These are phyloP conservation scores for Proteromonas lacertae DNA, from an alignment of 352 stramenopile genomes.

Conservation along the genomic window DNA sequence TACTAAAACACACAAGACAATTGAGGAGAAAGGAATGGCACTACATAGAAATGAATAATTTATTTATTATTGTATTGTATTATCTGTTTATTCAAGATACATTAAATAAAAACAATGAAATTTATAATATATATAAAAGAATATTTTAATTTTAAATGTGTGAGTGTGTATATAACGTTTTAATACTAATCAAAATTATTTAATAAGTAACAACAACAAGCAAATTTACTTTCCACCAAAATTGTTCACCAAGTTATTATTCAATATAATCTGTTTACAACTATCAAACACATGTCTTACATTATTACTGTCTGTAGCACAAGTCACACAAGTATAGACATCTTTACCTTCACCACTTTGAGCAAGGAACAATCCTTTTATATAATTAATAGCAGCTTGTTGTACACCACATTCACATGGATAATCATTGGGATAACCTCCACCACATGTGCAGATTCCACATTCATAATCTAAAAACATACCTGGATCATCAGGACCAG, in stretches of 20 bases:
- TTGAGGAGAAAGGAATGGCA: too few relatives aligned
- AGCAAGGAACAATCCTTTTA: constrained; percentile 42
- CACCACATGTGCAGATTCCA: too few relatives aligned
- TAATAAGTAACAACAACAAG: not conserved
- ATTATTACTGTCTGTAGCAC: constrained; percentile 78
- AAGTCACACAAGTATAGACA: constrained; percentile 75
- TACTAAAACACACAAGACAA: too few relatives aligned
- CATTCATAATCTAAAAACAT: constrained; percentile 53
- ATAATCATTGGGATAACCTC: constrained; percentile 23
- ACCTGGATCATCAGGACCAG: too few relatives aligned
- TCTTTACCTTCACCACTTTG: constrained; percentile 40
- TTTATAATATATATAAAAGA: not conserved
- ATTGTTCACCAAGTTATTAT: constrained; percentile 55
- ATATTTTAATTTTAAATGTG: not conserved
- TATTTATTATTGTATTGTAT: too few relatives aligned
- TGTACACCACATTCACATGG: constrained; percentile 31
- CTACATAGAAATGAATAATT: too few relatives aligned
- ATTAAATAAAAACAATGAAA: not conserved
- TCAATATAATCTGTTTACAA: constrained; percentile 73
- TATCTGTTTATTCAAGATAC: too few relatives aligned
- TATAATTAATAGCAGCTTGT: too few relatives aligned
- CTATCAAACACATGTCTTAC: constrained; percentile 75
- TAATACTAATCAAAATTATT: not conserved
- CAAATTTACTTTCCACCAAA: constrained; percentile 18
- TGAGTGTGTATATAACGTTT: not conserved